Evolutionary conservation across 2,329 filamentous ascomycete genomes (phyloP).

Genomic region (Sordariomycetes sp.): DNA sequence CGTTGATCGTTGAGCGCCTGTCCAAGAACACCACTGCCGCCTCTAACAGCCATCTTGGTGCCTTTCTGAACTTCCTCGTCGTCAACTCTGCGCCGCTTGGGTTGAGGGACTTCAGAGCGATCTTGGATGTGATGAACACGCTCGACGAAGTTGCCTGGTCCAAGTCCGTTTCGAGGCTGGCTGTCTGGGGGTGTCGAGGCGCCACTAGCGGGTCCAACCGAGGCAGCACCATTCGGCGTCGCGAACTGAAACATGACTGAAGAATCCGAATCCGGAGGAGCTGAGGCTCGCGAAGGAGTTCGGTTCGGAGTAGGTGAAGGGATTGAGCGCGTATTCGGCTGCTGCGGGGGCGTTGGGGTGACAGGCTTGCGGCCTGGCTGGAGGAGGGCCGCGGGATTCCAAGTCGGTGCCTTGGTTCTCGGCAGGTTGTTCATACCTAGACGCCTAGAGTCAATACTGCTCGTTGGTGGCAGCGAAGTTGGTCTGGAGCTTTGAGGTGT

Average conservation of each 20-base stretch:
- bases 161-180: conserved; percentile 14
- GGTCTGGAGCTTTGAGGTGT: background rate
- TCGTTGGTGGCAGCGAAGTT: background rate
- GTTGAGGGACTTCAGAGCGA: conserved; percentile 46
- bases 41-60: conserved; percentile 16
- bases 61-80: conserved; percentile 31
- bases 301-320: background rate
- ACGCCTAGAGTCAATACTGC: too few relatives aligned
- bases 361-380: conserved; percentile 21
- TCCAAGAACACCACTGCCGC: conserved; percentile 46
- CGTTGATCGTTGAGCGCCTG: conserved; percentile 56
- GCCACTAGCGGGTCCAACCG: conserved; percentile 20
- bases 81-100: conserved; percentile 54
- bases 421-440: too few relatives aligned
- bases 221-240: conserved; percentile 22
- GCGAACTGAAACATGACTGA: conserved; percentile 32
- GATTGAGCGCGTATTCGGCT: background rate
- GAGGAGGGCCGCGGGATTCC: conserved; percentile 31
- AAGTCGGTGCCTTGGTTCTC: conserved; percentile 11
- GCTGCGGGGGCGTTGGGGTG: background rate
- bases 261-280: background rate
- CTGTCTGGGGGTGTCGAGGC: conserved; percentile 21
- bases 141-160: conserved; percentile 59
- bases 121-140: conserved; percentile 66
- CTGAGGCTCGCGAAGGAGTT: too few relatives aligned